Percentiles rank a stretch among this genome's conserved stretches.
Evolutionary conservation across 2,329 filamentous ascomycete species (phyloP).

Genomic region (Neoarthrinium moseri): DNA sequence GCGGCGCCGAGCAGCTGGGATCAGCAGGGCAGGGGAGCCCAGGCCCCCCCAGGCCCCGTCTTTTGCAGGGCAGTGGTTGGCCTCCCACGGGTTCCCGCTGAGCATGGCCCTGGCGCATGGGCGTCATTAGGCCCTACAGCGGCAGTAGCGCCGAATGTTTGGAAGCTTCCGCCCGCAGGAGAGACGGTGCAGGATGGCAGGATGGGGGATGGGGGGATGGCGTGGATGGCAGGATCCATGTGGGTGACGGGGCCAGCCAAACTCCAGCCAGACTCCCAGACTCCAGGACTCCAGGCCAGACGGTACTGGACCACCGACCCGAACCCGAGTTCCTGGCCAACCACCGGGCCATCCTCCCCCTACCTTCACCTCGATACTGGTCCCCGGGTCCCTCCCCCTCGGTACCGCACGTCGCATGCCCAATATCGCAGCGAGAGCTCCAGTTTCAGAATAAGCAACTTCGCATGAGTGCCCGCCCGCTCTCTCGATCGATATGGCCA

Average conservation of each 20-base stretch:
- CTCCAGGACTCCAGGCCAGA: background rate
- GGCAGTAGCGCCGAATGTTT: conserved; percentile 7
- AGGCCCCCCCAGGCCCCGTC: background rate
- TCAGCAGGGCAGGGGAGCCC: conserved; percentile 1
- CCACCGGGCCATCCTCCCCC: background rate
- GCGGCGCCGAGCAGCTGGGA: conserved; percentile 5
- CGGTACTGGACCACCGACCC: background rate
- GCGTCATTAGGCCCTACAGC: background rate
- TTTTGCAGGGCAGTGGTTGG: conserved; percentile 2
- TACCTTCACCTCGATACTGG: background rate
- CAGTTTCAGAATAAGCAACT: conserved; percentile 1
- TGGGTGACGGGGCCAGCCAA: background rate
- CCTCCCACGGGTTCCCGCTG: background rate
- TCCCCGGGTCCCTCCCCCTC: background rate
- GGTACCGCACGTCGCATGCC: background rate
- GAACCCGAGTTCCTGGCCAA: background rate
- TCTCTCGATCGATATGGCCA: conserved; percentile 49
- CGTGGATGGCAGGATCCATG: background rate
- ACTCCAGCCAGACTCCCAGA: background rate
- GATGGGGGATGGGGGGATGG: background rate
- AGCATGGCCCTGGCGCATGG: background rate
- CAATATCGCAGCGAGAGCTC: background rate
- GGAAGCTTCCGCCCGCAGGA: conserved; percentile 5
- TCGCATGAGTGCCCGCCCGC: conserved; percentile 6
- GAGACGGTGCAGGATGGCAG: background rate